phyloP scores from a whole-genome alignment of 768 basidiomycete genomes.

The Amanita molliuscula region DNA sequence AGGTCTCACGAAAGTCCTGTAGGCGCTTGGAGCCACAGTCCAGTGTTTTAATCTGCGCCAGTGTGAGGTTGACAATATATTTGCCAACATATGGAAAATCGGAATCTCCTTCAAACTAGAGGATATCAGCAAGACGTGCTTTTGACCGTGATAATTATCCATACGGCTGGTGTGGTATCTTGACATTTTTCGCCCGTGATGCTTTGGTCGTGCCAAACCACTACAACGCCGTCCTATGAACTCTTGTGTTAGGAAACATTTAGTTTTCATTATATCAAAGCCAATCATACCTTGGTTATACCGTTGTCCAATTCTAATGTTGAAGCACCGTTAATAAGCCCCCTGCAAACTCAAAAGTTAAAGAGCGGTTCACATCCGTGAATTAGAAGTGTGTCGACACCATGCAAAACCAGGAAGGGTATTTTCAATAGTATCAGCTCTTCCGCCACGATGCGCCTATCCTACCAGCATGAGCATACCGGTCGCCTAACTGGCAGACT shows the following conservation, averaged over 20 bases:
- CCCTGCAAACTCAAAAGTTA: conserved; percentile 30
- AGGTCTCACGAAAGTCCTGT: conserved; percentile 41
- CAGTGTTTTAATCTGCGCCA: conserved; percentile 70
- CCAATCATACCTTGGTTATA: conserved; percentile 45
- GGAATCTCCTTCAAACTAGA: conserved; percentile 35
- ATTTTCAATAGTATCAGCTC: conserved; percentile 68
- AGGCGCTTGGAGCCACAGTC: conserved; percentile 71
- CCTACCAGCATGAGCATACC: not conserved
- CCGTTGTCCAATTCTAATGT: conserved; percentile 77
- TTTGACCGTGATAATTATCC: conserved; percentile 8
- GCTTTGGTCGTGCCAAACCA: conserved; percentile 75
- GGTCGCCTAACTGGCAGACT: not conserved
- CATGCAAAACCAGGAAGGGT: conserved; percentile 70
- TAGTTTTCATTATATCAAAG: not conserved
- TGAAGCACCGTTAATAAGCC: conserved; percentile 65
- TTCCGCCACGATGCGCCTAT: conserved; percentile 70
- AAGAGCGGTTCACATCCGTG: conserved; percentile 2
- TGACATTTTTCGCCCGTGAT: conserved; percentile 54
- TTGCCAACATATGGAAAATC: conserved; percentile 59
- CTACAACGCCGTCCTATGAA: conserved; percentile 57
- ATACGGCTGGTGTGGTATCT: conserved; percentile 54
- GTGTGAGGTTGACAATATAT: conserved; percentile 59
- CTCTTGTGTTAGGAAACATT: not conserved
- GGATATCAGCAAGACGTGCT: not conserved
- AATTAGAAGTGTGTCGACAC: conserved; percentile 22